Evolutionary conservation across 2,329 filamentous ascomycete genomes (phyloP), one percentile per base, ranked within the genome.

Genomic region (Trichoderma cornu-damae): DNA sequence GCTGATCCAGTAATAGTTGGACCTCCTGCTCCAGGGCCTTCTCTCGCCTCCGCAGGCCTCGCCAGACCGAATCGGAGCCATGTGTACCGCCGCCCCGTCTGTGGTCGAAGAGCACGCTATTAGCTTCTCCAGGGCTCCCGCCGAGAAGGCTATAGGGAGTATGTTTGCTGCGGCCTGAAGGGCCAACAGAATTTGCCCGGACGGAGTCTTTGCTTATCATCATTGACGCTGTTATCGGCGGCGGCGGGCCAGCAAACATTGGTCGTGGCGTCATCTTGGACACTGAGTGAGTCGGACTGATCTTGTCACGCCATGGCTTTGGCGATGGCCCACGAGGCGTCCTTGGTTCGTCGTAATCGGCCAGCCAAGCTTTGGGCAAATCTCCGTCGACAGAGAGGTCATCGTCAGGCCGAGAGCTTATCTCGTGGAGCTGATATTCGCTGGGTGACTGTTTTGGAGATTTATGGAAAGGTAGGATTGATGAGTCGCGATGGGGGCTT

Each of bases 221-320:
- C 3, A 72, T 69, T 0, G 79, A 79, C 5, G 68, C 62, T 1
- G 76, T 72, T 57, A 82, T 81, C 3, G 79, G 79, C 1, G 79
- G 77, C 0, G 79, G 79, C 0, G 79, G 79, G 1, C 78, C 77
- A 2, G 69, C 64, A 57, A 81, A 81, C 43, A 80, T 70, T 3
- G 55, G 68, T 11, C 65, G 70, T 7, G 62, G 62, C 48, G 66
- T 71, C 20, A 59, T 60, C 53, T 69, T 71, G 5, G 71, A 70
- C 8, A 68, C 61, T 1, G 73, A 72, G 11, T 63, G 67, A 6
- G 61, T 60, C 26, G 65, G 67, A 60, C 66, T 72, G 48, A 60
- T 62, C 48, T 63, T 66, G 44, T 63, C 63, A 26, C 58, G 52
- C 60, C 63, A 65, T n/a, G 60, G 51, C 16, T 55, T 59, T 3